phyloP scores from a whole-genome alignment of 164 flowering plant genomes.

The Stephania yunnanensis region DNA sequence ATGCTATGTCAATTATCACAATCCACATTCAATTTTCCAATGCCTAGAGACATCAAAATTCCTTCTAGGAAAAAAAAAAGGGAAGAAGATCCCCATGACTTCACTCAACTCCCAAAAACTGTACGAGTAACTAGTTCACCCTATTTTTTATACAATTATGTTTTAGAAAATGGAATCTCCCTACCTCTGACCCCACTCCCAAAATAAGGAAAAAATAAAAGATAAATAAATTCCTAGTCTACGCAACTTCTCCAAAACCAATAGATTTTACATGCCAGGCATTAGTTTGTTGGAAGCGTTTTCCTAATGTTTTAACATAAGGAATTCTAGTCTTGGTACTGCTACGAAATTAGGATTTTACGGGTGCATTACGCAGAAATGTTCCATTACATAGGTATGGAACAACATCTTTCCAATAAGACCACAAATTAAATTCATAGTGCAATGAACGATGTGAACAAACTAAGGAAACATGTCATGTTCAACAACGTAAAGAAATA shows the following conservation, averaged over 20 bases:
- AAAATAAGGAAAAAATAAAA: no score
- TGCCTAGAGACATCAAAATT: no score
- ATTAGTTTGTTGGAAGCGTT: no score
- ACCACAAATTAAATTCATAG: not conserved
- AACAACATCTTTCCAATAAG: not conserved
- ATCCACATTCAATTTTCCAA: not conserved
- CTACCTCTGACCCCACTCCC: no score
- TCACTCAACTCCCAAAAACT: not conserved
- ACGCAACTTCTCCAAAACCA: no score
- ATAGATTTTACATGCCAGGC: no score
- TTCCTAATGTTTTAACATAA: not conserved
- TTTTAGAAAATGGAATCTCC: no score
- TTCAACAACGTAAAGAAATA: conserved; percentile 19
- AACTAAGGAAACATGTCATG: not conserved
- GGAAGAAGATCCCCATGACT: no score
- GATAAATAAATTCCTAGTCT: no score
- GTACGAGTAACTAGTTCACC: not conserved
- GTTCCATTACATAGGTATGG: not conserved
- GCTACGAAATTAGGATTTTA: not conserved
- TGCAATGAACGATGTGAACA: not conserved
- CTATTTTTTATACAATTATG: not conserved
- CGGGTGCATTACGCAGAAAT: not conserved
- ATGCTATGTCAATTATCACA: not conserved
- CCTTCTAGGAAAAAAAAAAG: no score
- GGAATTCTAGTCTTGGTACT: not conserved